Evolutionary conservation across 495 filamentous ascomycete genomes (phyloP), one percentile per base, ranked within the genome.

Genomic region (Hypoxylon fragiforme): DNA sequence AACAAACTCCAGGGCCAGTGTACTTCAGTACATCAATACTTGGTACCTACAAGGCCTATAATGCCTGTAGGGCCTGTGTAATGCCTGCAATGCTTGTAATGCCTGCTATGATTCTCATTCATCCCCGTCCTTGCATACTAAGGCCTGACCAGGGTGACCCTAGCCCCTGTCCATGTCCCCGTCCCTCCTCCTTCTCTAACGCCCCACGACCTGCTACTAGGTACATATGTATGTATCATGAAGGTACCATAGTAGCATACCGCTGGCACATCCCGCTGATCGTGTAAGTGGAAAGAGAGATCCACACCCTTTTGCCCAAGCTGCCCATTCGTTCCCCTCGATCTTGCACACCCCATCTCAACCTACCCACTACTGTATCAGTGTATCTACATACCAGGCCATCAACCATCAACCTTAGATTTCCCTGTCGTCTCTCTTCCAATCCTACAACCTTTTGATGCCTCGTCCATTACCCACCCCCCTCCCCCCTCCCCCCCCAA

Each of bases 261-360:
- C n/a, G n/a, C n/a, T n/a, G n/a, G n/a, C 13, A 57, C 54, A 62
- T 62, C 53, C 54, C 54, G 59, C 59, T 62, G 60, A 63, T 63
- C 60, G 57, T 50, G 50, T 37, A 55, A 42, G 44, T 63, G 44
- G 49, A 7, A 32, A 45, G 43, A n/a, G n/a, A n/a, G n/a, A n/a
- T n/a, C 58, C 53, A 52, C 57, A 52, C 32, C 34, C 3, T 7
- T 13, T 15, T 53, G 22, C 39, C 48, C 30, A 20, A 11, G 13
- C 13, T 38, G 22, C 21, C 44, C 38, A 57, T 57, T 54, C 49
- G 48, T 41, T 50, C 54, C 40, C 54, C 44, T 58, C 60, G 53
- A 57, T 58, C 50, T 54, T 48, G 37, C 52, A 57, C 53, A 44
- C 19, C 57, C 28, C 44, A 61, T 55, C 51, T 56, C 22, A 28